Evolutionary conservation across 2,329 filamentous ascomycete genomes (phyloP).

Genomic region (Colletotrichum spaethianum): DNA sequence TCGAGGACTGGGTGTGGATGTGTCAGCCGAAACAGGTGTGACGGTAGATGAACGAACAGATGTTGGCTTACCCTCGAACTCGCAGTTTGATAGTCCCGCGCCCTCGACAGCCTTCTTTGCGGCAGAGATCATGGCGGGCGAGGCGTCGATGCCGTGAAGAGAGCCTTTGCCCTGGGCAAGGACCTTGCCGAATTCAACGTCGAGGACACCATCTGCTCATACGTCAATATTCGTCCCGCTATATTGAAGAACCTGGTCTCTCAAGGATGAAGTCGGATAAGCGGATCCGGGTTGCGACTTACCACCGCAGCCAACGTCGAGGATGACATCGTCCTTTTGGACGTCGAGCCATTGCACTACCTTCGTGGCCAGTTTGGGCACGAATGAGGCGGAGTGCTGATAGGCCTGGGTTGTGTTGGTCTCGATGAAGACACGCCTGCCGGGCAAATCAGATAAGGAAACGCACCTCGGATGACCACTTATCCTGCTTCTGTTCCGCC

Average conservation of each 20-base stretch:
- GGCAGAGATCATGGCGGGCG: conserved; percentile 70
- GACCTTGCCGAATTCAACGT: conserved; percentile 65
- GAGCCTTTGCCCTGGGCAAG: conserved; percentile 61
- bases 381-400: conserved; percentile 73
- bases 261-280: not conserved
- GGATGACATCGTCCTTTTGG: conserved; percentile 68
- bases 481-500: conserved; percentile 49
- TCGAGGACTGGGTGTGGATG: conserved; percentile 57
- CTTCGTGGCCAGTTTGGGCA: conserved; percentile 73
- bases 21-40: not conserved
- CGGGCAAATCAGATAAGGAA: not conserved
- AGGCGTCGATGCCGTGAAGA: conserved; percentile 72
- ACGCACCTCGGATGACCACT: conserved; percentile 58
- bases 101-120: conserved; percentile 58
- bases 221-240: conserved; percentile 6
- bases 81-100: conserved; percentile 53
- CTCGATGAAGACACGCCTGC: not conserved
- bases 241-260: not conserved
- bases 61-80: conserved; percentile 58
- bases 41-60: not conserved
- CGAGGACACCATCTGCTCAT: conserved; percentile 69
- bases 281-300: conserved; percentile 38
- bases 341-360: conserved; percentile 72
- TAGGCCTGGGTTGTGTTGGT: conserved; percentile 63
- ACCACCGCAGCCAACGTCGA: conserved; percentile 77